Evolutionary conservation across 1,284 basidiomycete genomes (phyloP).

Genomic region (Xerocomus nothofagi): DNA sequence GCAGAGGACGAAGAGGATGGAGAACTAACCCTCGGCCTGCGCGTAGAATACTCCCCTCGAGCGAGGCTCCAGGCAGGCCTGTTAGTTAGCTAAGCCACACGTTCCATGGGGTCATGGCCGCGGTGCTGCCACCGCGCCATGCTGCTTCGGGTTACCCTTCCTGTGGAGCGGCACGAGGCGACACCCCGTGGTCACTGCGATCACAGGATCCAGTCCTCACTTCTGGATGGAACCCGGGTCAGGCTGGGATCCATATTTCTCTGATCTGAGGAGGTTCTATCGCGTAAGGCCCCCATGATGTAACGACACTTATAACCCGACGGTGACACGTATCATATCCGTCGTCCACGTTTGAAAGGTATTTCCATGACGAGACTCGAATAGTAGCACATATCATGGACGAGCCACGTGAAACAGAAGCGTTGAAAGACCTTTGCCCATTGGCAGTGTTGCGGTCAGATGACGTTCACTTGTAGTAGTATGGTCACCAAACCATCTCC

Average conservation of each 20-base stretch:
- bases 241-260: too few species aligned
- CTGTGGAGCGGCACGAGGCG: conserved; percentile 7
- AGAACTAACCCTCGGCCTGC: neutral
- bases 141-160: neutral
- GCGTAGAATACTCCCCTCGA: neutral
- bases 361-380: neutral
- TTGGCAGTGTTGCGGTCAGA: neutral
- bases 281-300: neutral
- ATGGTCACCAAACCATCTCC: too few species aligned
- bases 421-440: neutral
- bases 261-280: too few species aligned
- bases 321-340: neutral
- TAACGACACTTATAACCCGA: neutral
- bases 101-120: conserved; percentile 8
- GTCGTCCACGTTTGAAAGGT: neutral
- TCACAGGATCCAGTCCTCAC: too few species aligned
- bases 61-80: conserved; percentile 17
- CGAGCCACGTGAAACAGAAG: neutral
- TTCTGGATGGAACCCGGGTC: neutral
- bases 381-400: too few species aligned
- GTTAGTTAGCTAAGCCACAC: conserved; percentile 24
- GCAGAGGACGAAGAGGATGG: neutral
- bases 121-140: neutral
- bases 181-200: neutral
- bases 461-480: too few species aligned